Percentiles rank a stretch among this genome's conserved stretches.
phyloP scores from a whole-genome alignment of 1,284 basidiomycete species.

The Microbotryomycetes sp. region DNA sequence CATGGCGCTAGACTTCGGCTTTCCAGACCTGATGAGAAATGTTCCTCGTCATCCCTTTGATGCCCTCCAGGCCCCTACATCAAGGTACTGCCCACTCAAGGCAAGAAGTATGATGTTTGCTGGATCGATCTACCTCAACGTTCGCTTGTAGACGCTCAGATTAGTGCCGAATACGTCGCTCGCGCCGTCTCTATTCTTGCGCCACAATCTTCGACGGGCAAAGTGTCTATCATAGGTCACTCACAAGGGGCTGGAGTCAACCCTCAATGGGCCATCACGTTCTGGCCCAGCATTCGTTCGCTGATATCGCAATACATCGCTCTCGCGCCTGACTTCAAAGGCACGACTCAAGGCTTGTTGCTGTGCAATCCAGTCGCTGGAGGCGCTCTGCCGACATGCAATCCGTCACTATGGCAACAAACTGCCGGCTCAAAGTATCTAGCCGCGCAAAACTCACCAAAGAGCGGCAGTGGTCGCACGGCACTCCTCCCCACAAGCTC shows the following conservation, averaged over 20 bases:
- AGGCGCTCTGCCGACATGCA: neutral
- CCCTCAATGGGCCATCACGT: conserved; percentile 40
- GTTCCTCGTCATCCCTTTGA: neutral
- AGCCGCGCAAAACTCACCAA: conserved; percentile 31
- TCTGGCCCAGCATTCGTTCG: conserved; percentile 36
- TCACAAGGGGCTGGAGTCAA: conserved; percentile 40
- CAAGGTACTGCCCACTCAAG: neutral
- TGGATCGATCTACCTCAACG: conserved; percentile 3
- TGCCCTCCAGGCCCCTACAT: neutral
- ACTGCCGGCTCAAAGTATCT: conserved; percentile 37
- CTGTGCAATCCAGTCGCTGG: neutral
- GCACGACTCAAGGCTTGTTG: conserved; percentile 9
- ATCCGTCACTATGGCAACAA: conserved; percentile 37
- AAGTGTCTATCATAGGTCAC: conserved; percentile 41
- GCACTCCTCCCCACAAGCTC: conserved; percentile 38
- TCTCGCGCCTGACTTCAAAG: conserved; percentile 38
- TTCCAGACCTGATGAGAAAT: neutral
- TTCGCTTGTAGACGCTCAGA: neutral
- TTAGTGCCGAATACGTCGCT: conserved; percentile 1
- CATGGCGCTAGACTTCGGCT: neutral
- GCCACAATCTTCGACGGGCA: conserved; percentile 33
- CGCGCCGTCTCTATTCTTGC: conserved; percentile 27
- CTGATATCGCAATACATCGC: conserved; percentile 37
- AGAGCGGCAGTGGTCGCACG: neutral
- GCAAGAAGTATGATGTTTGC: neutral